Conservation (phyloP, 495 filamentous ascomycete genomes). For the Sabuloglossum arenarium region DNA sequence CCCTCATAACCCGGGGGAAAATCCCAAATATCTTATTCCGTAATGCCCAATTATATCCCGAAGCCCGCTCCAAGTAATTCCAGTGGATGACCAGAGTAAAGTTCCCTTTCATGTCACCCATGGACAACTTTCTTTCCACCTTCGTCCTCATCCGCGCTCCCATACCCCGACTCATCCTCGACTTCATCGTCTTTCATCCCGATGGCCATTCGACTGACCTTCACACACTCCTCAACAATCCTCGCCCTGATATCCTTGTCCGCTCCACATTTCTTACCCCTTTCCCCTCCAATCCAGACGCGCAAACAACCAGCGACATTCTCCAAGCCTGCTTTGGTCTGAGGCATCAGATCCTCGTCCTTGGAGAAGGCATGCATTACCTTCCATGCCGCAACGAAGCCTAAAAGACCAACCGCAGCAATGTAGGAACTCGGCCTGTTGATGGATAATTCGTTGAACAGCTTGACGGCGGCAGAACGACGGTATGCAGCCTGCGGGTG, state of each 20-base stretch:
- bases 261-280: background rate
- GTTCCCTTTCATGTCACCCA: too few relatives aligned
- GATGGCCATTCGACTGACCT: background rate
- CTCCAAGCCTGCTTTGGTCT: background rate
- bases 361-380: background rate
- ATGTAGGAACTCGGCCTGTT: background rate
- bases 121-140: too few relatives aligned
- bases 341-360: background rate
- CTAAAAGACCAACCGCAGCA: background rate
- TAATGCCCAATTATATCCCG: background rate
- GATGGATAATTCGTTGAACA: background rate
- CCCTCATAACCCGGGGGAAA: too few relatives aligned
- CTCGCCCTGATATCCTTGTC: background rate
- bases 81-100: too few relatives aligned
- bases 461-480: conserved; percentile 1
- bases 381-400: background rate
- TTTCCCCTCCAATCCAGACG: conserved; percentile 2
- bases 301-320: background rate
- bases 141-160: background rate
- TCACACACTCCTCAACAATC: conserved; percentile 2
- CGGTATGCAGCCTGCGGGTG: background rate
- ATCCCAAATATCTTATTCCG: too few relatives aligned
- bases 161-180: background rate
- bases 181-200: background rate
- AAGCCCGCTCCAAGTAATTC: background rate